Base-by-base conservation (phyloP, 441 rosid genomes). In the Populus hybrid region DNA sequence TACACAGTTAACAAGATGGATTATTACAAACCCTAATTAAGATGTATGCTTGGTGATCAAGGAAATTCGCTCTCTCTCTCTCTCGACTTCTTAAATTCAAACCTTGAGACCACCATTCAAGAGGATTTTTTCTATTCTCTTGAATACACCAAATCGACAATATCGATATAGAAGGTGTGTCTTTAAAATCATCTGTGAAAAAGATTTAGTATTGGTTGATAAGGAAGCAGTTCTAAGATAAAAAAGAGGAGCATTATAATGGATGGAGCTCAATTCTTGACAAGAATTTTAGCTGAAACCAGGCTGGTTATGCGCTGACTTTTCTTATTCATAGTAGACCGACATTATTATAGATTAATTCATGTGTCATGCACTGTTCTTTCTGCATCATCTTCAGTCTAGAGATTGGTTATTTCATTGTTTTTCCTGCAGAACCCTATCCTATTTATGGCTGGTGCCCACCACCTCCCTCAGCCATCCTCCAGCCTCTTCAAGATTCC, bases 401-500 rank as follows among this genome's bases (percentile, higher is more conserved):
- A 10, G 34, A 36, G 35, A 21, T 65, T 32, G 57, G 5, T 50
- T 20, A 68, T 75, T 75, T 42, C 23, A 50, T n/a, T 11, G 0
- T n/a, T 67, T 28, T 40, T 3, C 5, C 59, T 61, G 12, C 61
- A 32, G 30, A 38, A 69, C 28, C 74, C 73, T 68, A 61, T 23
- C 18, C 12, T 40, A 40, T 10, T 11, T 38, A 2, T 57, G 26
- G 69, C 12, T 73, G 77, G 73, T 57, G 42, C 74, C 75, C 36
- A 59, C 68, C 75, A 59, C 30, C 67, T 10, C 5, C 77, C 68
- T 14, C 67, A 14, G 28, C 24, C 14, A 57, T 38, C 40, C 21
- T 71, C 35, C 9, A 57, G 63, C 59, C 40, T 57, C 59, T 66
- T 61, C 74, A 67, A 71, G 79, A 74, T 79, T 77, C 81, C 64